Percentiles rank a stretch among this genome's conserved stretches.
Conservation (phyloP, 2,329 filamentous ascomycete species). For the Mycosphaerelloides madeirae region DNA sequence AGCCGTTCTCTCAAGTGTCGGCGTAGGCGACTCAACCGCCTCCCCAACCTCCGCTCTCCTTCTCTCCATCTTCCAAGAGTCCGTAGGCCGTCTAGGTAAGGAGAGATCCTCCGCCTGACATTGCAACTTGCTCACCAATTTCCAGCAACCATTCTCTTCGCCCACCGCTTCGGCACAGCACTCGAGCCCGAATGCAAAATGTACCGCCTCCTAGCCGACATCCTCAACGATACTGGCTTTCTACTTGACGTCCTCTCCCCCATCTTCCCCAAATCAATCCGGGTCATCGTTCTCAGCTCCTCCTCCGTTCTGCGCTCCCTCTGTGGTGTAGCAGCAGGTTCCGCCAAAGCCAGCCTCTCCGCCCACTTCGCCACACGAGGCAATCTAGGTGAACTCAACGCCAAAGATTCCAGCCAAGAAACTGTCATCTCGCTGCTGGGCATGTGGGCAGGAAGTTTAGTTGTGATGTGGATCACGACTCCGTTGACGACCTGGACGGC, state of each 20-base stretch:
- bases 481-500: conserved; percentile 67
- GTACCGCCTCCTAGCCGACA: conserved; percentile 79
- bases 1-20: conserved; percentile 72
- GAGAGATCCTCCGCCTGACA: no score
- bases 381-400: conserved; percentile 89
- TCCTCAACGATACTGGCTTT: conserved; percentile 84
- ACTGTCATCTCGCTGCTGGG: conserved; percentile 85
- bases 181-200: conserved; percentile 89
- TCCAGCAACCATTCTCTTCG: conserved; percentile 71
- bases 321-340: conserved; percentile 85
- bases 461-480: conserved; percentile 71
- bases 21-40: conserved; percentile 74
- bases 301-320: conserved; percentile 61
- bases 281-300: conserved; percentile 56
- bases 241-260: conserved; percentile 81
- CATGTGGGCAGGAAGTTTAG: conserved; percentile 76
- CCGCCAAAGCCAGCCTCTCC: conserved; percentile 83
- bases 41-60: conserved; percentile 77
- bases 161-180: conserved; percentile 71
- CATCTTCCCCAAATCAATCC: conserved; percentile 56
- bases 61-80: conserved; percentile 77
- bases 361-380: conserved; percentile 85
- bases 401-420: conserved; percentile 92
- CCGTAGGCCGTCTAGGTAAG: conserved; percentile 63
- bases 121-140: no score